Evolutionary conservation across 2,329 filamentous ascomycete species (phyloP), one percentile per base, ranked within the genome.

Genomic region (Cladosporium sp.): DNA sequence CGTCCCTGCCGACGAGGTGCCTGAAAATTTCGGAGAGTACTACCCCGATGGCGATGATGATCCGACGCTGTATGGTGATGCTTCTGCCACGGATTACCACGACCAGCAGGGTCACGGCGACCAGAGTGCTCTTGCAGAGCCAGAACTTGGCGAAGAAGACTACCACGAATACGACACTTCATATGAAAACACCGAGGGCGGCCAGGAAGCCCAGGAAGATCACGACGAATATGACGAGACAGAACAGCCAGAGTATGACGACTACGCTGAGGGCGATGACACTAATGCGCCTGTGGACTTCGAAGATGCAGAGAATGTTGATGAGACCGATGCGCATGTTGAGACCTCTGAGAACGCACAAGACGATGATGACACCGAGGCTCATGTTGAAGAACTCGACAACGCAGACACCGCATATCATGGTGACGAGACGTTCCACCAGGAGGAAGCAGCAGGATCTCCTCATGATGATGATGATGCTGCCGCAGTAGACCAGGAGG

Each of bases 131-230:
- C 27, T 37, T 17, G 50, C 41, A 24, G 53, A 49, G 24, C 41
- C 44, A 19, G 41, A 54, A 17, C 50, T 56, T 36, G 45, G 39
- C 27, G 45, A 55, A 32, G 47, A 40, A 29, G 40, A 47, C 27
- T 51, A 52, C 24, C 42, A 49, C 20, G 32, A 51, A 27, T 24
- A 40, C 19, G 41, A 53, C 32, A 43, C 47, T 30, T 40, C 38
- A n/a, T 36, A 50, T 19, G 48, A 34, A 43, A 47, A 45, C 19
- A 50, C 41, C n/a, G 41, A 45, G 20, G 42, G 36, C n/a, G 39
- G 49, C 36, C 27, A 58, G 56, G 39, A 50, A 55, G 32, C 43
- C 52, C 56, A 40, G 71, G 68, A 64, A 79, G 51, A 49, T 12
- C 38, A 54, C 13, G 36, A 43, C 7, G 12, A 53, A 18, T 50